Evolutionary conservation across 352 stramenopile species (phyloP), one percentile per base, ranked within the genome.

Genomic region (Phytophthora fragariaefolia): DNA sequence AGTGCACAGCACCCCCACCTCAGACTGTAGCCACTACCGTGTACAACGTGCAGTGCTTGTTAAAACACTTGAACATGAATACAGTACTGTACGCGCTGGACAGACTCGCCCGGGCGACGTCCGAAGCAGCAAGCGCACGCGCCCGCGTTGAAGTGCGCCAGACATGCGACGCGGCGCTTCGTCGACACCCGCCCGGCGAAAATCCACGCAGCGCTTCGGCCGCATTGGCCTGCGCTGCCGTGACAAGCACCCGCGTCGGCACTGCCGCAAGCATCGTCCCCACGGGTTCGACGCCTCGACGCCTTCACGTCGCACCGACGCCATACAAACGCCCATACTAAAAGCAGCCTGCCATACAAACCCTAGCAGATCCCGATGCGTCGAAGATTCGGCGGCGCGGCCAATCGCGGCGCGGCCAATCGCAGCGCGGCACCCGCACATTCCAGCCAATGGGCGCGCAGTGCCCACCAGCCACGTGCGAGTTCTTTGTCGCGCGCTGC

Each of bases 91-190:
- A n/a, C n/a, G n/a, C n/a, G n/a, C n/a, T n/a, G n/a, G n/a, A n/a
- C n/a, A n/a, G n/a, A n/a, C n/a, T n/a, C n/a, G n/a, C n/a, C n/a
- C n/a, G n/a, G n/a, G n/a, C n/a, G n/a, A n/a, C n/a, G n/a, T n/a
- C n/a, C n/a, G n/a, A n/a, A n/a, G n/a, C n/a, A 42, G 34, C 34
- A 42, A 42, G 34, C 34, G 13, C 34, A 42, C 34, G 34, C 76
- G 15, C 38, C 34, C 30, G 58, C 53, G 42, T 69, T 69, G 61
- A 63, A 69, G 61, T 63, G 42, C 42, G 30, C 23, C 28, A 69
- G 61, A 57, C 32, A 63, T 57, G 61, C 52, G 61, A 63, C 58
- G 34, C 18, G 34, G 13, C 34, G 34, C 34, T 42, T 42, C 34
- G 13, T 42, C 34, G 34, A 42, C 34, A 42, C 34, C 34, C 32